These are phyloP conservation scores for Starmera dryadoides DNA, from an alignment of 805 yeast species.

Conservation along the genomic window DNA sequence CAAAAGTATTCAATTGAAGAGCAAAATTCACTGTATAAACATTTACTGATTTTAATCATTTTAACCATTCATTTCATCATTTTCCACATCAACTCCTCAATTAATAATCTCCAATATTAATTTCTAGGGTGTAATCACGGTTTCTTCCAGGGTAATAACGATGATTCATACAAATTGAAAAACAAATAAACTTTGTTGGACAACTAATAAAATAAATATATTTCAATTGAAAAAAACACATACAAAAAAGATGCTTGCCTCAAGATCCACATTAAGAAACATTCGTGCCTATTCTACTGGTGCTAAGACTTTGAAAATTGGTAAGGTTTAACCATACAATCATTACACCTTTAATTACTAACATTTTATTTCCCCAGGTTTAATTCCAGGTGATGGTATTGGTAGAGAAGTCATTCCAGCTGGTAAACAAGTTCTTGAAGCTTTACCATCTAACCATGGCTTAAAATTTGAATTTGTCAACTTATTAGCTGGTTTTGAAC, in stretches of 20 bases:
- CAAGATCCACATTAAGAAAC: neutral
- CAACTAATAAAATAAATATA: too few relatives aligned
- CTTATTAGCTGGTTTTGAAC: conserved; percentile 90
- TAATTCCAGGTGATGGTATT: conserved; percentile 98
- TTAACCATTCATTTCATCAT: too few relatives aligned
- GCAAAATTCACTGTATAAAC: too few relatives aligned
- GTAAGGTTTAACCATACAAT: conserved; percentile 16
- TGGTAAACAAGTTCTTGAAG: conserved; percentile 81
- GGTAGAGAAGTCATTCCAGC: conserved; percentile 98
- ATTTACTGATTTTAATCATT: too few relatives aligned
- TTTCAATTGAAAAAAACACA: too few relatives aligned
- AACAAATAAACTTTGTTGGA: too few relatives aligned
- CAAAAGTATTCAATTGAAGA: too few relatives aligned
- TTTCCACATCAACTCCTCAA: too few relatives aligned
- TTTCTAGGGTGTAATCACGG: too few relatives aligned
- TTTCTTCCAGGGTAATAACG: too few relatives aligned
- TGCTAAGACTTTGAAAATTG: conserved; percentile 45
- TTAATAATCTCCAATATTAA: too few relatives aligned
- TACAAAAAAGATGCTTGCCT: neutral
- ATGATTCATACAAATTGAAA: too few relatives aligned
- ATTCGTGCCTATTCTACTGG: conserved; percentile 27
- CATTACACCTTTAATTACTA: neutral
- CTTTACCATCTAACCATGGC: conserved; percentile 67
- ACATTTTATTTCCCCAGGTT: conserved; percentile 28
- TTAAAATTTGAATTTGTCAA: conserved; percentile 80